Evolutionary conservation across 1,284 basidiomycete species (phyloP).

Genomic region (Melampsora larici-populina): DNA sequence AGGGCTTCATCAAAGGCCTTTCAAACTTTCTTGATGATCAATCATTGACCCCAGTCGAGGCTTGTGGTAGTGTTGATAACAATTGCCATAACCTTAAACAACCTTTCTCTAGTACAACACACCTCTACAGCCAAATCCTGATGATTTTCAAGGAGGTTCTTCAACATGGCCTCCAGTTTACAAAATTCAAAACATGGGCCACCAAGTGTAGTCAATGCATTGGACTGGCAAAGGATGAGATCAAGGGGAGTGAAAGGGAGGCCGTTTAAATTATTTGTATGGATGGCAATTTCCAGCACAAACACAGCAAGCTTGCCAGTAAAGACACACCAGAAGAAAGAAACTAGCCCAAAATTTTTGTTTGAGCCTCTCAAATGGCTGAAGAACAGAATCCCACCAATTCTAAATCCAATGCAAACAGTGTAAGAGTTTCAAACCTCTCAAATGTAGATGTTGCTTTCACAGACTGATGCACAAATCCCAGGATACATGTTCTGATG

Average conservation of each 20-base stretch:
- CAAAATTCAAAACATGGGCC: neutral
- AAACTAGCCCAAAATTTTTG: neutral
- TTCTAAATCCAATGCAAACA: neutral
- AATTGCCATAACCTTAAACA: neutral
- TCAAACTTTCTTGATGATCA: neutral
- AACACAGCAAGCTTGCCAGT: slow-evolving; percentile 9
- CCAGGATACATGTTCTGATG: slow-evolving; percentile 4
- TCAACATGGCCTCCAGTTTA: neutral
- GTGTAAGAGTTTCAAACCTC: neutral
- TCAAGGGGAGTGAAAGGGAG: too few species aligned
- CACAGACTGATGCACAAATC: too few species aligned
- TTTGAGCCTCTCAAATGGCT: neutral
- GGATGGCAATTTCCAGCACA: too few species aligned
- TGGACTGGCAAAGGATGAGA: too few species aligned
- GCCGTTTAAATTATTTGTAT: too few species aligned
- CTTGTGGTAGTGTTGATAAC: neutral
- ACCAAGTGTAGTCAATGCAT: too few species aligned
- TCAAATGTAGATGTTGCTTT: neutral
- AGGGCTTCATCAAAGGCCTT: neutral
- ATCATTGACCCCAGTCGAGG: neutral
- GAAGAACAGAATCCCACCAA: neutral
- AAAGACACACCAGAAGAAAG: neutral
- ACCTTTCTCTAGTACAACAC: neutral
- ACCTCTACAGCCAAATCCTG: neutral
- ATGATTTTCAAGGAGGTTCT: neutral